phyloP scores from a whole-genome alignment of 169 alveolate genomes.

The Eimeria sp. region DNA sequence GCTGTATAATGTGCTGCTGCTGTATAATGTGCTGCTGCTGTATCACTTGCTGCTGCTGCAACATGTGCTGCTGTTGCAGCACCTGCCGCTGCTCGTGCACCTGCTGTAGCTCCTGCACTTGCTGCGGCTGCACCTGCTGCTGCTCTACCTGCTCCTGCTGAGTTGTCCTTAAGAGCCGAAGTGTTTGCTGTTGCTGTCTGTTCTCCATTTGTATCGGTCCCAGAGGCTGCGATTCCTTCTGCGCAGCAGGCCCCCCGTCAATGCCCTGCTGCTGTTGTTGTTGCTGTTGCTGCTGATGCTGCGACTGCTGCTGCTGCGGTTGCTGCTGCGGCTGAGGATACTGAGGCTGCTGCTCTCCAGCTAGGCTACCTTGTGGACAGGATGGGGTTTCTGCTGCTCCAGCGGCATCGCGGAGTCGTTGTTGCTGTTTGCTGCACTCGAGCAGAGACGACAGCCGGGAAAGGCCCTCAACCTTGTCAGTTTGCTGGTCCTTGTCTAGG shows the following conservation, averaged over 20 bases:
- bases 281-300: constrained; percentile 6
- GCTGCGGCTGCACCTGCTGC: neutral
- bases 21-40: neutral
- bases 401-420: neutral
- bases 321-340: neutral
- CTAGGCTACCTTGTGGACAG: neutral
- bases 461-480: constrained; percentile 41
- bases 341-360: constrained; percentile 21
- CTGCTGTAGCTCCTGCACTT: neutral
- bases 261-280: neutral
- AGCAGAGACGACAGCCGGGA: constrained; percentile 55
- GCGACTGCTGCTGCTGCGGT: neutral
- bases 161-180: neutral
- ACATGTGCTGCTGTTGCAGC: neutral
- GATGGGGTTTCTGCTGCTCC: neutral
- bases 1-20: neutral
- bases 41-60: constrained; percentile 11
- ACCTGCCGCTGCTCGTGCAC: neutral
- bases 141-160: neutral
- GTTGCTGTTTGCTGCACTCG: neutral
- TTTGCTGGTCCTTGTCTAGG: constrained; percentile 61
- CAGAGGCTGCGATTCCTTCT: neutral
- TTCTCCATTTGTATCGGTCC: neutral
- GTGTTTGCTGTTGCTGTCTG: constrained; percentile 28
- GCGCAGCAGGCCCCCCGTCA: neutral